A percentile compares a stretch with the other conserved stretches of the same genome.
phyloP scores from a whole-genome alignment of 768 basidiomycete species.

The Phaeotremella skinneri region DNA sequence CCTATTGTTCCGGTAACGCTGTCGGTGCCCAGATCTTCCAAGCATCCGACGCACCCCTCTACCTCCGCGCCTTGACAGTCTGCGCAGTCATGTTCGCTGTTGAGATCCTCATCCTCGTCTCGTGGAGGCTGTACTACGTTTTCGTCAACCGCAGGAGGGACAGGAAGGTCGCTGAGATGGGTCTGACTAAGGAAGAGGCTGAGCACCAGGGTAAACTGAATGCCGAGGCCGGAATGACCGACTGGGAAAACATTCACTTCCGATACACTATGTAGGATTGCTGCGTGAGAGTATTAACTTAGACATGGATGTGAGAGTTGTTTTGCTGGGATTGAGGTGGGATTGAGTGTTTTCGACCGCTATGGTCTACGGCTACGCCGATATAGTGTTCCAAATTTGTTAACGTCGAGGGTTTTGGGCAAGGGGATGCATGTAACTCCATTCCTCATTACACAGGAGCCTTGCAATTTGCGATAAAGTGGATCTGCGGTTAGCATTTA shows the following conservation, averaged over 20 bases:
- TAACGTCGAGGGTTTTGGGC: too few species aligned
- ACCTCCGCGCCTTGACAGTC: slow-evolving; percentile 5
- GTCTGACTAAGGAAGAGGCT: slow-evolving; percentile 1
- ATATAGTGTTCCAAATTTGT: too few species aligned
- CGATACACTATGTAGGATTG: slow-evolving; percentile 4
- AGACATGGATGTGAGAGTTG: too few species aligned
- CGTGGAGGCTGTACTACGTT: slow-evolving; percentile 15
- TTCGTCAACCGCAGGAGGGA: slow-evolving; percentile 8
- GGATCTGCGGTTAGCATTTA: too few species aligned
- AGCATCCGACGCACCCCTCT: slow-evolving; percentile 12
- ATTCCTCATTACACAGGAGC: too few species aligned
- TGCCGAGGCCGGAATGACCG: slow-evolving; percentile 9
- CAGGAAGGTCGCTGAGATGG: slow-evolving; percentile 1
- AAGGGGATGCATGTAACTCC: too few species aligned
- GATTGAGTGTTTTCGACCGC: too few species aligned
- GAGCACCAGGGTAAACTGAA: slow-evolving; percentile 6
- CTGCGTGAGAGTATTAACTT: background rate
- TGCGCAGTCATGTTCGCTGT: slow-evolving; percentile 1
- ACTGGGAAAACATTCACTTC: slow-evolving; percentile 14
- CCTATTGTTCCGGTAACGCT: slow-evolving; percentile 20
- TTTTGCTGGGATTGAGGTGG: too few species aligned
- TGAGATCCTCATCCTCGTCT: slow-evolving; percentile 8
- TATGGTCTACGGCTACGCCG: too few species aligned
- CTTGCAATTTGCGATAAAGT: too few species aligned
- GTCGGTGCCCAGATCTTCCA: slow-evolving; percentile 15